phyloP scores from a whole-genome alignment of 2,329 filamentous ascomycete species.

The Aspergillus cejpii region DNA sequence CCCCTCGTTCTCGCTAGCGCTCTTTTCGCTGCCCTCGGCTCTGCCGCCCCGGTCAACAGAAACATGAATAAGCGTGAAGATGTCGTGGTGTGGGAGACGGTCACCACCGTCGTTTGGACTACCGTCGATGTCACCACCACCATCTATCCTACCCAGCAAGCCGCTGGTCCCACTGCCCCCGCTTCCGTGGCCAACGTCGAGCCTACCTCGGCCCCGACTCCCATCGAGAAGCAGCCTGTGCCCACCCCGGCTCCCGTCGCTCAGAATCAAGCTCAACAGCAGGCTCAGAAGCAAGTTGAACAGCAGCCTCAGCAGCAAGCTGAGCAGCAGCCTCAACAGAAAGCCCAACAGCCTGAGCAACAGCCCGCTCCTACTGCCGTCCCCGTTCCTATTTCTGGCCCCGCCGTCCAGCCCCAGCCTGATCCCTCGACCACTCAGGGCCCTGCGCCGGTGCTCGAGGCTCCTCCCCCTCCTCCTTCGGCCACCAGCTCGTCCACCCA shows the following conservation, averaged over 20 bases:
- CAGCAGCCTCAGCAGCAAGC: too few species aligned
- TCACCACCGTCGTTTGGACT: slow-evolving; percentile 43
- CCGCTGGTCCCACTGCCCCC: slow-evolving; percentile 16
- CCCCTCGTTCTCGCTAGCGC: slow-evolving; percentile 32
- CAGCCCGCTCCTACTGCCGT: slow-evolving; percentile 8
- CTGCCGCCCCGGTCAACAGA: slow-evolving; percentile 26
- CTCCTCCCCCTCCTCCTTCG: slow-evolving; percentile 6
- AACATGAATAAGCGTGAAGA: slow-evolving; percentile 29
- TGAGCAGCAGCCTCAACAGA: too few species aligned
- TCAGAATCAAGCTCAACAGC: too few species aligned
- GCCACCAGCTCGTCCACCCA: slow-evolving; percentile 16
- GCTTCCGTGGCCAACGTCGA: slow-evolving; percentile 13
- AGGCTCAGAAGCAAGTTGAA: too few species aligned
- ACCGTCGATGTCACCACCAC: slow-evolving; percentile 47
- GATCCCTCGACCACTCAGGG: slow-evolving; percentile 8
- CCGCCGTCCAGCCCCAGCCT: slow-evolving; percentile 3
- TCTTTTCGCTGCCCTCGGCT: slow-evolving; percentile 28
- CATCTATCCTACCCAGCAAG: slow-evolving; percentile 35
- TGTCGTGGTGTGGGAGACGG: slow-evolving; percentile 45
- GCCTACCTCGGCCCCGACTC: slow-evolving; percentile 8
- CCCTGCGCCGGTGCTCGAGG: background rate
- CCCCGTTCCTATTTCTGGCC: slow-evolving; percentile 3
- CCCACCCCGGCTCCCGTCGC: slow-evolving; percentile 14
- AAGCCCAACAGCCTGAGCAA: slow-evolving; percentile 12
- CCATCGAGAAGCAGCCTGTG: background rate